Base-by-base conservation (phyloP, 495 filamentous ascomycete genomes). In the Friedmanniomyces endolithicus region DNA sequence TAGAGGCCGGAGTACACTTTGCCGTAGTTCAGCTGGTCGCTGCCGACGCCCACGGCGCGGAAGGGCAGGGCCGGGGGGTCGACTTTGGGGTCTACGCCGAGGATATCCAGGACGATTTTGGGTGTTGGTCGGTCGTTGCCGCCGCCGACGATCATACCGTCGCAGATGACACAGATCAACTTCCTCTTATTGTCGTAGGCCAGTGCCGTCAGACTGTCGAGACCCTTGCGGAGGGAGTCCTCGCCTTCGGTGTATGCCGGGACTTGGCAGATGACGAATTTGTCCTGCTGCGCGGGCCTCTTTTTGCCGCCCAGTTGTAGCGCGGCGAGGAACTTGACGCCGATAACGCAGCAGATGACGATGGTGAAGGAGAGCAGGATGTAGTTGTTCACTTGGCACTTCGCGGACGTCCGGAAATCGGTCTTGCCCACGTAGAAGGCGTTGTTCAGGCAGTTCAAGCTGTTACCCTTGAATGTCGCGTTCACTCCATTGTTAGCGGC, bases 1-100 rank as follows among this genome's bases (percentile, higher is more conserved):
- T 98, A 98, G 7, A 98, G 81, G 65, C 92, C 92, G 47, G 92
- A 97, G 67, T 96, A 98, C 33, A 98, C 89, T 70, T 98, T 98
- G 63, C 88, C 92, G 61, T 95, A 96, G 72, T 98, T 98, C 54
- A 96, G 81, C 64, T 96, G 90, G 33, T 94, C 87, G 63, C 82
- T 90, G 53, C 88, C 88, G 49, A 86, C 75, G 37, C 94, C 92
- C 58, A 98, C 80, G 14, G 86, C 88, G 67, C 87, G 86, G 80
- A 95, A 94, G 1, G 90, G 86, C 40, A 98, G 68, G 1, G 92
- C 90, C 11, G 90, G 88, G 50, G 92, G 92, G 64, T 98, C 92
- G 53, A 95, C 83, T 70, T 95, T 96, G 29, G 90, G 90, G 60
- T 96, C 90, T 44, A 98, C 94, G 37, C 92, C 92, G 39, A 98